Evolutionary conservation across 2,329 filamentous ascomycete genomes (phyloP).

Genomic region (Fusarium transvaalense): DNA sequence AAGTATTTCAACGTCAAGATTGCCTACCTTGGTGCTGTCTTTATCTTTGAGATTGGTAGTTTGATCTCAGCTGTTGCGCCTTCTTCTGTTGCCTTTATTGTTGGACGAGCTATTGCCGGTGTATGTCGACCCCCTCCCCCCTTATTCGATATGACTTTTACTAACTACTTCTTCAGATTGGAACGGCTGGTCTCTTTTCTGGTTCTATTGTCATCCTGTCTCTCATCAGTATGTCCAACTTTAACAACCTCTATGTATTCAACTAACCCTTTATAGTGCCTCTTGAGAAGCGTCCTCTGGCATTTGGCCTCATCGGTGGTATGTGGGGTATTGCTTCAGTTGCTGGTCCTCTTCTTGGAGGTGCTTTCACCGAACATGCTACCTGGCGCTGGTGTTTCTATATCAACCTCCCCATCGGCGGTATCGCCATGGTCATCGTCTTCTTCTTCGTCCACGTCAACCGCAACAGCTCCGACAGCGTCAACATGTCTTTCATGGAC

Average conservation of each 20-base stretch:
- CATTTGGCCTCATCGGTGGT: conserved; percentile 66
- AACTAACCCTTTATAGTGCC: conserved; percentile 56
- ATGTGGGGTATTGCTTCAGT: conserved; percentile 69
- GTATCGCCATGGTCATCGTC: conserved; percentile 62
- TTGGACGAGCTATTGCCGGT: conserved; percentile 65
- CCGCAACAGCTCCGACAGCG: conserved; percentile 52
- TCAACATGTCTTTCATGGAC: conserved; percentile 50
- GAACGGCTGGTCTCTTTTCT: conserved; percentile 64
- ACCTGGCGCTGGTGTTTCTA: conserved; percentile 68
- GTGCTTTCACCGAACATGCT: conserved; percentile 62
- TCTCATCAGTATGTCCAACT: conserved; percentile 54
- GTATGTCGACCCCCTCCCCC: conserved; percentile 38
- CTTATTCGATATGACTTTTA: neutral
- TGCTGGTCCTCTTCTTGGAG: conserved; percentile 64
- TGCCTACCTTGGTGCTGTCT: conserved; percentile 58
- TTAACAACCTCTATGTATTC: neutral
- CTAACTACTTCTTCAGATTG: conserved; percentile 52
- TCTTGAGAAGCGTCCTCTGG: conserved; percentile 65
- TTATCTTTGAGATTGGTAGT: conserved; percentile 61
- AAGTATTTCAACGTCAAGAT: conserved; percentile 64
- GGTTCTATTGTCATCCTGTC: conserved; percentile 63
- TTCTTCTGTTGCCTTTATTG: conserved; percentile 62
- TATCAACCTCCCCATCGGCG: conserved; percentile 62
- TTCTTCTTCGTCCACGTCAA: conserved; percentile 61
- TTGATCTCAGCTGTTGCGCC: conserved; percentile 60